Evolutionary conservation across 345 rosid genomes (phyloP).

Genomic region (Noccaea caerulescens): DNA sequence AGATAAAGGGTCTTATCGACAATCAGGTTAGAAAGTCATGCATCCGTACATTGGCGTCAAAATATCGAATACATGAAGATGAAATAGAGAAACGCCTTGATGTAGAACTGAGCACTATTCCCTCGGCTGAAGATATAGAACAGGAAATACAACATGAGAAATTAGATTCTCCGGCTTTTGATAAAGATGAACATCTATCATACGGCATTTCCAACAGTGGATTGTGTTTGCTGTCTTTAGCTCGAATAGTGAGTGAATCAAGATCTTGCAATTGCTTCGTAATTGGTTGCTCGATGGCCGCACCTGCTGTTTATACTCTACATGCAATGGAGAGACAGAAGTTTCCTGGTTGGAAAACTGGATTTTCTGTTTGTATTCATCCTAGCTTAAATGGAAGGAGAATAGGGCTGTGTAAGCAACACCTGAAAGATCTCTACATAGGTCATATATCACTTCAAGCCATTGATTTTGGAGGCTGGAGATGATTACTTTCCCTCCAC

Average conservation of each 20-base stretch:
- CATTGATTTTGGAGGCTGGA: slow-evolving; percentile 78
- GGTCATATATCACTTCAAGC: slow-evolving; percentile 86
- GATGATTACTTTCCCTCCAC: slow-evolving; percentile 37
- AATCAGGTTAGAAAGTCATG: slow-evolving; percentile 73
- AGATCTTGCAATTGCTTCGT: slow-evolving; percentile 83
- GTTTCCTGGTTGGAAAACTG: slow-evolving; percentile 95
- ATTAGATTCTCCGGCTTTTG: slow-evolving; percentile 47
- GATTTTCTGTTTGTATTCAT: slow-evolving; percentile 79
- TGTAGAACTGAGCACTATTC: slow-evolving; percentile 62
- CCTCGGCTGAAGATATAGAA: slow-evolving; percentile 58
- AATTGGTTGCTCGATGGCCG: slow-evolving; percentile 66
- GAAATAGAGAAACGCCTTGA: slow-evolving; percentile 74
- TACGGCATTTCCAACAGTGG: slow-evolving; percentile 74
- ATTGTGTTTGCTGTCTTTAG: slow-evolving; percentile 67
- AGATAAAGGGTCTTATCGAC: slow-evolving; percentile 60
- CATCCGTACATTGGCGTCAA: slow-evolving; percentile 82
- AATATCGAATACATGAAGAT: slow-evolving; percentile 70
- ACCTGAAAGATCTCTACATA: slow-evolving; percentile 66
- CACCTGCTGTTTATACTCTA: slow-evolving; percentile 72
- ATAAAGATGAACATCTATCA: slow-evolving; percentile 61
- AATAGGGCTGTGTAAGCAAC: slow-evolving; percentile 76
- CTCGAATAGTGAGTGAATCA: slow-evolving; percentile 69
- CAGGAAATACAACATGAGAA: slow-evolving; percentile 50
- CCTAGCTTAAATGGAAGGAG: slow-evolving; percentile 82
- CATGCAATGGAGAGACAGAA: slow-evolving; percentile 93